These are phyloP conservation scores for Sonneratia caseolaris DNA, from an alignment of 345 rosid species.

Conservation along the genomic window DNA sequence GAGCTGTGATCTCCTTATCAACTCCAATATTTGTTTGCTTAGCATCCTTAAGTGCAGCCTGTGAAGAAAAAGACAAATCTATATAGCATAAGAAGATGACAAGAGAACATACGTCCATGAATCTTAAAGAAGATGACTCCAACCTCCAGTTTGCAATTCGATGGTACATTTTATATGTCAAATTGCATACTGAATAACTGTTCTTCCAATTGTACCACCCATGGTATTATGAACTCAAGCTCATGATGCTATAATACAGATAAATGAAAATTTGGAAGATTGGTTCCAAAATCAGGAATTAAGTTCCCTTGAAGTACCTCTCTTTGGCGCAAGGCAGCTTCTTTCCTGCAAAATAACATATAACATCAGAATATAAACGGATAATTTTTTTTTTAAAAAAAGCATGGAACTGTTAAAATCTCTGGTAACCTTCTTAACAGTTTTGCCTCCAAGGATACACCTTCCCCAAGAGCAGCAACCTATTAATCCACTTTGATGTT, in stretches of 20 bases:
- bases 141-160: neutral
- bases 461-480: slow-evolving; percentile 96
- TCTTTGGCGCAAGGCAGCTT: slow-evolving; percentile 90
- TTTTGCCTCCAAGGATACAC: slow-evolving; percentile 93
- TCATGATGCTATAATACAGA: neutral
- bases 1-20: slow-evolving; percentile 52
- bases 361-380: slow-evolving; percentile 8
- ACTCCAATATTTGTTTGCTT: slow-evolving; percentile 50
- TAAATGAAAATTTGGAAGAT: neutral
- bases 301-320: slow-evolving; percentile 48
- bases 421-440: slow-evolving; percentile 61
- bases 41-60: slow-evolving; percentile 90
- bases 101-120: neutral
- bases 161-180: neutral
- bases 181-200: neutral
- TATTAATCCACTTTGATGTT: slow-evolving; percentile 20
- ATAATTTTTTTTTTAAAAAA: slow-evolving; percentile 1
- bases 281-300: neutral
- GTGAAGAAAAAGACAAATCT: slow-evolving; percentile 8
- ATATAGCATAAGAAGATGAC: neutral
- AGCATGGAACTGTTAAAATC: neutral
- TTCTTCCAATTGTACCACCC: too few species aligned
- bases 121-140: neutral
- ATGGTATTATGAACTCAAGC: neutral
- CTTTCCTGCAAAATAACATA: slow-evolving; percentile 47